Conservation (phyloP, 1,284 basidiomycete species). For the Peniophora sp. region DNA sequence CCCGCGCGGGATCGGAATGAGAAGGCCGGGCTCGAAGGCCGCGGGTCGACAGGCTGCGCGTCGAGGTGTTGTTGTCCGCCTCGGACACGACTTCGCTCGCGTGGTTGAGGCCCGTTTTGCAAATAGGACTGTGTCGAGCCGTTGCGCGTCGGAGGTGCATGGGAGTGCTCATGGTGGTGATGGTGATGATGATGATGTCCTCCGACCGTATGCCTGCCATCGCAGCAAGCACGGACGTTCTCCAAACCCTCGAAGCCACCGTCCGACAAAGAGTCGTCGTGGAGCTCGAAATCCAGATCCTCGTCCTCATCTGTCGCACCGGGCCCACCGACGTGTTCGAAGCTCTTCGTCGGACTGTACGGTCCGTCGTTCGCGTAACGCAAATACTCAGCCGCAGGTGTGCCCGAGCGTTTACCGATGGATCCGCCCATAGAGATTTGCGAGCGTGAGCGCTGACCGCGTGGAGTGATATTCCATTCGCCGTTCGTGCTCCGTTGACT, state of each 20-base stretch:
- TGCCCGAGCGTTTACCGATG: conserved; percentile 77
- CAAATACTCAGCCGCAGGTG: conserved; percentile 84
- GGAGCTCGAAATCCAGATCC: conserved; percentile 77
- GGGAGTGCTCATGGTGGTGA: conserved; percentile 35
- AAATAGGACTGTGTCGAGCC: too few species aligned
- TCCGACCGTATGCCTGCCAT: conserved; percentile 80
- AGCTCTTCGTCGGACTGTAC: conserved; percentile 60
- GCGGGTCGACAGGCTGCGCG: conserved; percentile 38
- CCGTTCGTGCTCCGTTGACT: conserved; percentile 52
- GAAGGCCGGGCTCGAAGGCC: conserved; percentile 72
- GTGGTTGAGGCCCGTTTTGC: conserved; percentile 12
- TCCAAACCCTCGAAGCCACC: conserved; percentile 89
- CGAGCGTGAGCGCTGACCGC: conserved; percentile 67
- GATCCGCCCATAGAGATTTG: conserved; percentile 67
- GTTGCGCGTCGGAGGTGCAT: conserved; percentile 18
- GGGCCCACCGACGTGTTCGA: conserved; percentile 47
- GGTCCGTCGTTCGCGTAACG: conserved; percentile 64
- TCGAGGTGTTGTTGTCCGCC: conserved; percentile 35
- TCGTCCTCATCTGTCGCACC: conserved; percentile 35
- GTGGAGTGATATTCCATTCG: conserved; percentile 67
- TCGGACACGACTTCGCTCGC: conserved; percentile 13
- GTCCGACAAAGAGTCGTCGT: conserved; percentile 68
- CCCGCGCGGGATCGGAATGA: conserved; percentile 71
- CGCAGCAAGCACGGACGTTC: conserved; percentile 92
- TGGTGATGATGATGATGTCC: conserved; percentile 53